Percentiles rank a stretch among this genome's conserved stretches.
Evolutionary conservation across 768 basidiomycete species (phyloP).

Genomic region (Udeniomyces megalosporus): DNA sequence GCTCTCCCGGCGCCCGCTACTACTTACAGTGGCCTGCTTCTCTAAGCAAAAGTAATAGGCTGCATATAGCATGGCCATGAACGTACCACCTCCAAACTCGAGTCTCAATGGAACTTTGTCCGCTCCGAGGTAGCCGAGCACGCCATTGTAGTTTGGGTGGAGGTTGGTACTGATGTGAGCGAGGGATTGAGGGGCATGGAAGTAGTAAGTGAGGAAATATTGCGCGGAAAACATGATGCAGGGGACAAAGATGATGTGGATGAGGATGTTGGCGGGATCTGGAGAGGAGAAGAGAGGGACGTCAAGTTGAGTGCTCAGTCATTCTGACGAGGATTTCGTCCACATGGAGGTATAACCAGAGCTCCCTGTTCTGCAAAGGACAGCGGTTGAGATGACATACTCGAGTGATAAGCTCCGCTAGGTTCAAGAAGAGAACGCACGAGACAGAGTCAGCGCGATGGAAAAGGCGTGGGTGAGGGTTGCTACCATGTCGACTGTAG

Average conservation of each 20-base stretch:
- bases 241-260: conserved; percentile 14
- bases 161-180: not conserved
- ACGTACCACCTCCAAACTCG: conserved; percentile 4
- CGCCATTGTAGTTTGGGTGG: too few species aligned
- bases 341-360: too few species aligned
- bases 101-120: not conserved
- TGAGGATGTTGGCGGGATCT: conserved; percentile 8
- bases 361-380: too few species aligned
- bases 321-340: too few species aligned
- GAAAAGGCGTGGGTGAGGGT: not conserved
- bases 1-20: not conserved
- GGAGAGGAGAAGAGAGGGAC: not conserved
- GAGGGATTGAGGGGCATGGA: conserved; percentile 1
- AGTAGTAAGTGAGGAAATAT: not conserved
- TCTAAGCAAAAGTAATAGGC: conserved; percentile 6
- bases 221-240: conserved; percentile 5
- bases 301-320: too few species aligned
- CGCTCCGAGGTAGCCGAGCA: not conserved
- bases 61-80: not conserved
- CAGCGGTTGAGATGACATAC: not conserved
- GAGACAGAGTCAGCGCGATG: not conserved
- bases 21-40: not conserved
- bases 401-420: conserved; percentile 10
- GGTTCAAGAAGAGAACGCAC: not conserved
- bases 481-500: not conserved